Evolutionary conservation across 2,329 filamentous ascomycete genomes (phyloP), one percentile per base, ranked within the genome.

Genomic region (Aspergillus brasiliensis): DNA sequence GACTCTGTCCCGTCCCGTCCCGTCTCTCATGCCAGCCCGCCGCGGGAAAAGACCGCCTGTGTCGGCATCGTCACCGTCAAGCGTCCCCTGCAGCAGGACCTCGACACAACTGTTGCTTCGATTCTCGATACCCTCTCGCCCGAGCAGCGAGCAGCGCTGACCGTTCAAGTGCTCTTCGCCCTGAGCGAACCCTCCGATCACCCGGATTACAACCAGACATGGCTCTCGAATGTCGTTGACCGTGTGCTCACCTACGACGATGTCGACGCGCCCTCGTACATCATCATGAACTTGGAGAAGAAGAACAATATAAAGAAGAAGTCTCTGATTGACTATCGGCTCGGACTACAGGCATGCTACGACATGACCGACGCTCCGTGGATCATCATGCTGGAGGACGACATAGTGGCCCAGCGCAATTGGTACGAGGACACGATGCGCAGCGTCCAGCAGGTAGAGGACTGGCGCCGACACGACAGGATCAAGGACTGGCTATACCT

Each of bases 361-460:
- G 67, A 73, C 10, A 47, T 61, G 49, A 74, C 72, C 8, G 72
- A 73, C 21, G 75, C 78, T 8, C 74, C 73, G 8, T 81, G 80
- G 66, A 75, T 80, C 53, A 70, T 75, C 17, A 76, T 82, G 56
- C 67, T 83, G 8, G 81, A 83, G 63, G 81, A 82, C 60, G 81
- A 82, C 60, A 74, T 78, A 7, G 62, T 83, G 8, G 80, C 79
- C 31, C 75, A 79, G 67, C 75, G 78, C 37, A 75, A 77, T 8
- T 83, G 81, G 81, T 81, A 78, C 60, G 69, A 74, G 38, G 73
- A 76, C 8, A 78, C 77, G 0, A 69, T 78, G 58, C 62, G 72
- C 13, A 79, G 71, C 3, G 67, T 82, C 11, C 62, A 73, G 23
- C 63, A 68, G n/a, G 73, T 76, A 6, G 70, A 78, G 48, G 52